Base-by-base conservation (phyloP, 352 stramenopile species). In the Phytophthora sp. region DNA sequence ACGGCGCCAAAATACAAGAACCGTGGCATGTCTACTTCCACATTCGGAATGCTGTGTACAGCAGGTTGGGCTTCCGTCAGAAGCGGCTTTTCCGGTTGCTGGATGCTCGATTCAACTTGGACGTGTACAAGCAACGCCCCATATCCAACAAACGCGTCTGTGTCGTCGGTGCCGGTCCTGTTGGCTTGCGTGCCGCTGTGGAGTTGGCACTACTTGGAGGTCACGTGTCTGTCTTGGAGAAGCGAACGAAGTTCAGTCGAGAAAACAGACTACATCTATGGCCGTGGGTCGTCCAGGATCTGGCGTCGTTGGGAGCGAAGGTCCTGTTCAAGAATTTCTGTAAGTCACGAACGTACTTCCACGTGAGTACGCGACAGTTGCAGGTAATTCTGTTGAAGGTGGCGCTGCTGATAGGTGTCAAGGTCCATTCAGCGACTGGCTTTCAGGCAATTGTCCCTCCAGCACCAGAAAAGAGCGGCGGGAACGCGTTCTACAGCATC, bases 351-450 rank as follows among this genome's bases (percentile, higher is more conserved):
- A 82, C 77, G 15, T 89, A 91, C 38, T 91, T 94, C 69, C 84
- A 93, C 61, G 84, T 93, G 24, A 86, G 86, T 38, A 94, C 86
- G 12, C 82, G 86, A 7, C 80, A 91, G 49, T 45, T 94, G 16
- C 86, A 94, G 53, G 89, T 86, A 35, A 89, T 91, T 55, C 52
- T 94, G 36, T 79, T 94, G 44, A 94, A 94, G 57, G 80, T 91
- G 11, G 79, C 79, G 2, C 60, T 94, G 23, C 47, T 92, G 16
- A 46, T 93, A 2, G 86, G 86, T 3, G 82, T 91, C 1, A 80
- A 75, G 21, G 69, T 88, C 29, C 77, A 84, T 64, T 73, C 71
- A 0, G 62, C 63, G 9, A 92, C 81, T 7, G 50, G 67, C 16
- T 92, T 89, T 4, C 70, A 87, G 36, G 46, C 57, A 11, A 69